These are phyloP conservation scores for Fagus crenata DNA, from an alignment of 306 rosid species.

Conservation along the genomic window DNA sequence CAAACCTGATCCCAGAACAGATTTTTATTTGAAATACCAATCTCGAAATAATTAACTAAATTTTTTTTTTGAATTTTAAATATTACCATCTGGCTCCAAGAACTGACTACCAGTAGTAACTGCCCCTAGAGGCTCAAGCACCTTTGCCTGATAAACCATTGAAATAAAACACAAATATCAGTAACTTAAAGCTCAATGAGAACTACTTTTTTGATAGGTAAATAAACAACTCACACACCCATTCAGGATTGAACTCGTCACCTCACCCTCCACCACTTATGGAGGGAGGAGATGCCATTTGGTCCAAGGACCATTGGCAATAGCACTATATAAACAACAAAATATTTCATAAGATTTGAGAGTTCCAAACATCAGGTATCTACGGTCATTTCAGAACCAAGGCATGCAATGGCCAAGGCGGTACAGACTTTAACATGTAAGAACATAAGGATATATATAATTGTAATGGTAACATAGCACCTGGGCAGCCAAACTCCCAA, in stretches of 20 bases:
- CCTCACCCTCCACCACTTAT: neutral
- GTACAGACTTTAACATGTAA: neutral
- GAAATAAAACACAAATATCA: constrained; percentile 23
- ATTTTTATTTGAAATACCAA: constrained; percentile 13
- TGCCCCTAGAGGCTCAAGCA: constrained; percentile 93
- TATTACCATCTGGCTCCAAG: constrained; percentile 98
- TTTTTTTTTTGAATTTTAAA: constrained; percentile 27
- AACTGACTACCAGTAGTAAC: constrained; percentile 89
- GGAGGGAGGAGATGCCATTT: neutral
- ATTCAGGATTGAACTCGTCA: neutral
- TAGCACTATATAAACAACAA: neutral
- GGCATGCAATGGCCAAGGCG: neutral
- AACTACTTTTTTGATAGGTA: neutral
- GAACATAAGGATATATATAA: neutral
- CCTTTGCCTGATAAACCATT: constrained; percentile 66
- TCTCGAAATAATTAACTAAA: constrained; percentile 13
- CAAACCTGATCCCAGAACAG: constrained; percentile 58
- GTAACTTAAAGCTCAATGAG: neutral
- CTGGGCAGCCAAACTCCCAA: neutral
- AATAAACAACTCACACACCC: neutral
- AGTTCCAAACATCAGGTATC: neutral
- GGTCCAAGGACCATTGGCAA: neutral
- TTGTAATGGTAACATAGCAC: neutral
- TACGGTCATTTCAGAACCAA: neutral
- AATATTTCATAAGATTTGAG: neutral